These are phyloP conservation scores for Tricholoma flavovirens DNA, from an alignment of 768 basidiomycete species.

Conservation along the genomic window DNA sequence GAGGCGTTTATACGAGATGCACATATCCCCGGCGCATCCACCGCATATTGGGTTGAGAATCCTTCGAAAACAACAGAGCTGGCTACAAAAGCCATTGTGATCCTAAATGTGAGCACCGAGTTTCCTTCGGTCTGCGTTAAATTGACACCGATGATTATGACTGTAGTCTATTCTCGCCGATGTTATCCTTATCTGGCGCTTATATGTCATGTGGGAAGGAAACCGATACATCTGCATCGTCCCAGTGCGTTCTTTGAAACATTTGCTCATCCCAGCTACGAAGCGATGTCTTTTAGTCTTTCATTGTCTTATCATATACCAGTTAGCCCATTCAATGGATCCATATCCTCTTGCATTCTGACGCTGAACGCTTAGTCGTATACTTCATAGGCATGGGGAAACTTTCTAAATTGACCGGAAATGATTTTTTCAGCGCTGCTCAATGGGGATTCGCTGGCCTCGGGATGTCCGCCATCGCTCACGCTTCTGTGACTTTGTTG, in stretches of 20 bases:
- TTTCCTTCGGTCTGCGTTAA: not conserved
- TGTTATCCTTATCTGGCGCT: conserved; percentile 13
- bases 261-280: not conserved
- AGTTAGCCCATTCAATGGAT: not conserved
- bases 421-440: not conserved
- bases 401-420: not conserved
- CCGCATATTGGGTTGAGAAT: conserved; percentile 1
- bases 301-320: not conserved
- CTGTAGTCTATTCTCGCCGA: conserved; percentile 15
- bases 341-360: not conserved
- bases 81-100: conserved; percentile 2
- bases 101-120: not conserved
- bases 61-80: conserved; percentile 1
- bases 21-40: not conserved
- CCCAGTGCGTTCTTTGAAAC: not conserved
- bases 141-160: no score
- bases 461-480: not conserved
- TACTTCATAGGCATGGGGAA: not conserved
- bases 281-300: not conserved
- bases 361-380: not conserved
- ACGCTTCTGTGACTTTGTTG: not conserved
- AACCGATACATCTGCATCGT: conserved; percentile 1
- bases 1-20: conserved; percentile 5
- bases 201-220: conserved; percentile 14
- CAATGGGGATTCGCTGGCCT: not conserved